These are phyloP conservation scores for Chamaenerion angustifolium DNA, from an alignment of 345 rosid genomes.

Conservation along the genomic window DNA sequence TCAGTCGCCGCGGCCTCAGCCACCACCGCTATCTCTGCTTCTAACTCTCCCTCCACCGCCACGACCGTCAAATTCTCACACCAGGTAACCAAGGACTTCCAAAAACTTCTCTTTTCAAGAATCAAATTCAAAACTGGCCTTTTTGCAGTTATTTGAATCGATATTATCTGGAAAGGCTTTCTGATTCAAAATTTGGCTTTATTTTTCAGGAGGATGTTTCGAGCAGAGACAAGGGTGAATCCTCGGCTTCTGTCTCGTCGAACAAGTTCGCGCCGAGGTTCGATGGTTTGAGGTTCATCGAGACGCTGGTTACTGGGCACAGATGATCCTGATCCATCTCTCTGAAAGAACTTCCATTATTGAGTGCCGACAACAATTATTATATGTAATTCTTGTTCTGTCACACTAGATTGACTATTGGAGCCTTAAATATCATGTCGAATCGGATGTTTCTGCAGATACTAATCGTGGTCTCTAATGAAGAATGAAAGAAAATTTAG, in stretches of 20 bases:
- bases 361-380: not conserved
- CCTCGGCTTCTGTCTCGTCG: conserved; percentile 3
- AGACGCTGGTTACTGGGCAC: conserved; percentile 33
- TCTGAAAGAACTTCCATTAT: not conserved
- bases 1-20: conserved; percentile 15
- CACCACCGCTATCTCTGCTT: conserved; percentile 4
- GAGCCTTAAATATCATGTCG: too few species aligned
- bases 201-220: conserved; percentile 1
- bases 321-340: conserved; percentile 8
- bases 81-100: conserved; percentile 5
- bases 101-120: too few species aligned
- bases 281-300: conserved; percentile 35
- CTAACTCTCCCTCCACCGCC: conserved; percentile 8
- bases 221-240: not conserved
- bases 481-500: too few species aligned
- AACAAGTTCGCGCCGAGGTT: conserved; percentile 22
- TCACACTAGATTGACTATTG: too few species aligned
- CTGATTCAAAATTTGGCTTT: too few species aligned
- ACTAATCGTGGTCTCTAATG: too few species aligned
- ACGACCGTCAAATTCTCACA: conserved; percentile 6
- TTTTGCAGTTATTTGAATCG: too few species aligned
- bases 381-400: not conserved
- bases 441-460: too few species aligned
- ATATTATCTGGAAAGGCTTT: too few species aligned
- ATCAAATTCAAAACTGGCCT: too few species aligned